Evolutionary conservation across 1,139 yeast genomes (phyloP).

Genomic region (Spathaspora sp.): DNA sequence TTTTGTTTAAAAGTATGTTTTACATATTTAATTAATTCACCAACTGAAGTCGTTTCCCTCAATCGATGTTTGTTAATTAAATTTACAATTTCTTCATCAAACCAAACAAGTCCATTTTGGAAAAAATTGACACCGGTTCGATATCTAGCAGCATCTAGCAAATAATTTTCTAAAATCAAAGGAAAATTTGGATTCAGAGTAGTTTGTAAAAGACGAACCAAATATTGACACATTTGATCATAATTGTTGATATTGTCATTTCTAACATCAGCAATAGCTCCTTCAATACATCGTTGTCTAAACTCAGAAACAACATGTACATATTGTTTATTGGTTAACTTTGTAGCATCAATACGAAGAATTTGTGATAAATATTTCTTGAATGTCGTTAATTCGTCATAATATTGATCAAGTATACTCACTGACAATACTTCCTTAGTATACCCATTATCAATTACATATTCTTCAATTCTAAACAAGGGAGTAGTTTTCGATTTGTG

Average conservation of each 20-base stretch:
- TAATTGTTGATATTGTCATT: background rate
- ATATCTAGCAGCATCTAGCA: background rate
- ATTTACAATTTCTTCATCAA: background rate
- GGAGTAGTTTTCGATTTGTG: background rate
- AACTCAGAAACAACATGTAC: background rate
- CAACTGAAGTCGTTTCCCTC: background rate
- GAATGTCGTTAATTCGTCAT: background rate
- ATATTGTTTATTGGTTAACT: background rate
- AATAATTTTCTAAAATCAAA: background rate
- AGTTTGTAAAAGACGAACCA: background rate
- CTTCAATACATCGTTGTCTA: background rate
- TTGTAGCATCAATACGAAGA: background rate
- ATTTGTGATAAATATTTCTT: background rate
- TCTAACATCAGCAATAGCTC: background rate
- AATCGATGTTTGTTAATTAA: background rate
- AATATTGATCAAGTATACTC: background rate
- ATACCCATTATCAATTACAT: background rate
- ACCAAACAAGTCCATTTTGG: conserved; percentile 1
- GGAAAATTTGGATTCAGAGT: background rate
- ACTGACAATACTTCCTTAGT: background rate
- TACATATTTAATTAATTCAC: background rate
- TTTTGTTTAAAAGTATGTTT: background rate
- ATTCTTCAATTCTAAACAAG: background rate
- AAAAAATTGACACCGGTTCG: background rate
- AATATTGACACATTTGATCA: background rate